Conservation (phyloP, 2,329 filamentous ascomycete genomes). For the Clonostachys byssicola region DNA sequence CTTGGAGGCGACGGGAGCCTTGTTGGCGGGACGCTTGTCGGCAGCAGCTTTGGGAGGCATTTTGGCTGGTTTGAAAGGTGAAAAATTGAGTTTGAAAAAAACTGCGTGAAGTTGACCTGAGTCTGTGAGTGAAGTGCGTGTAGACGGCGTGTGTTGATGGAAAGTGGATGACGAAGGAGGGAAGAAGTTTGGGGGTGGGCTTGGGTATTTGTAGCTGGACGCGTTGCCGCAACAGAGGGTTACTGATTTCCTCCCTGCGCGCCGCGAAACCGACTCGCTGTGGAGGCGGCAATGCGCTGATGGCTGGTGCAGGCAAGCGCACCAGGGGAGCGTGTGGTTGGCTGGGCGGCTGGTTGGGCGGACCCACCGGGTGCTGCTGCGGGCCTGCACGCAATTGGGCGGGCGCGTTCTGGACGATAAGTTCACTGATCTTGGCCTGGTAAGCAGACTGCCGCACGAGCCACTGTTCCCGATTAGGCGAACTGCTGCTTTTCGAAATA, state of each 20-base stretch:
- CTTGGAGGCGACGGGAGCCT: slow-evolving; percentile 69
- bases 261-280: too few relatives aligned
- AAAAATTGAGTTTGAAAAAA: not conserved
- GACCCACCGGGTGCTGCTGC: too few relatives aligned
- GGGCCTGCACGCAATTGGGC: too few relatives aligned
- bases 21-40: slow-evolving; percentile 99
- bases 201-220: slow-evolving; percentile 59
- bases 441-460: too few relatives aligned
- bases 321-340: too few relatives aligned
- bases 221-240: slow-evolving; percentile 42
- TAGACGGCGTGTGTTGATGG: slow-evolving; percentile 22
- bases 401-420: too few relatives aligned
- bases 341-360: too few relatives aligned
- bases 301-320: too few relatives aligned
- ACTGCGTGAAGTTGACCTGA: slow-evolving; percentile 10
- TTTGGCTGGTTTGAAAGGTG: slow-evolving; percentile 38
- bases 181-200: slow-evolving; percentile 44
- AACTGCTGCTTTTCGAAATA: too few relatives aligned
- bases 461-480: too few relatives aligned
- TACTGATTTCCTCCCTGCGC: slow-evolving; percentile 46
- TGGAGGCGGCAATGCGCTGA: too few relatives aligned
- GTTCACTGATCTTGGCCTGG: too few relatives aligned
- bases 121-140: not conserved
- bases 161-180: slow-evolving; percentile 40
- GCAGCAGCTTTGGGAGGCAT: slow-evolving; percentile 98